Evolutionary conservation across 805 yeast genomes (phyloP).

Genomic region (Clavispora carvajalis): DNA sequence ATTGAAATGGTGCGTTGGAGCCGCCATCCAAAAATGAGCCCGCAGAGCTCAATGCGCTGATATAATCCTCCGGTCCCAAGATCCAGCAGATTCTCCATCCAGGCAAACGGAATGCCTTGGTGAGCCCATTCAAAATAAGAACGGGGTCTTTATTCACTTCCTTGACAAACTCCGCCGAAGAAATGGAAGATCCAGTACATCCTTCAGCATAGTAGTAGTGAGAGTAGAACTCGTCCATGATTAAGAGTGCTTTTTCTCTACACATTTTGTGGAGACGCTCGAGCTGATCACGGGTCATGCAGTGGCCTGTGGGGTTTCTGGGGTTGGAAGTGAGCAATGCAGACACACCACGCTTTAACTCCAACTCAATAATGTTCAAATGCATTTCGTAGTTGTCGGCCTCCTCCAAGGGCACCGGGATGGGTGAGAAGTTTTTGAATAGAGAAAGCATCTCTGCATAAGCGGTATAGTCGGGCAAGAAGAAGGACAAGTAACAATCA

Average conservation of each 20-base stretch:
- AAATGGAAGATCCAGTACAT: conserved; percentile 47
- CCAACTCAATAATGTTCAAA: conserved; percentile 46
- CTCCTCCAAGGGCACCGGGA: conserved; percentile 57
- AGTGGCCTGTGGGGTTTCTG: conserved; percentile 57
- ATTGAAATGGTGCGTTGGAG: conserved; percentile 56
- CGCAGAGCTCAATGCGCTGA: conserved; percentile 49
- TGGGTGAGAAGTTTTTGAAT: conserved; percentile 58
- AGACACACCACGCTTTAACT: conserved; percentile 51
- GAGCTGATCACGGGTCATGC: conserved; percentile 45
- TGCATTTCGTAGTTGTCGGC: conserved; percentile 54
- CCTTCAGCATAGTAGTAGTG: conserved; percentile 52
- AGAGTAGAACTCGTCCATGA: conserved; percentile 61
- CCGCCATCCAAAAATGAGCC: conserved; percentile 62
- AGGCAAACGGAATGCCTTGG: conserved; percentile 57
- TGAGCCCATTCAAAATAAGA: conserved; percentile 53
- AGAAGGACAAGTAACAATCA: conserved; percentile 55
- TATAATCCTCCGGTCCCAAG: conserved; percentile 57
- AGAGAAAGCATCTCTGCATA: conserved; percentile 61
- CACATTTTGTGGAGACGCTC: conserved; percentile 47
- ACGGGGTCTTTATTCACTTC: conserved; percentile 58
- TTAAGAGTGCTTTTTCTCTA: conserved; percentile 47
- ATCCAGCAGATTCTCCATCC: conserved; percentile 66
- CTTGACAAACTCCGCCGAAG: conserved; percentile 46
- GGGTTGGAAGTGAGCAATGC: conserved; percentile 58
- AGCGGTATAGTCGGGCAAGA: conserved; percentile 60